Base-by-base conservation (phyloP, 257 asterid genomes). In the Galeopsis tetrahit region DNA sequence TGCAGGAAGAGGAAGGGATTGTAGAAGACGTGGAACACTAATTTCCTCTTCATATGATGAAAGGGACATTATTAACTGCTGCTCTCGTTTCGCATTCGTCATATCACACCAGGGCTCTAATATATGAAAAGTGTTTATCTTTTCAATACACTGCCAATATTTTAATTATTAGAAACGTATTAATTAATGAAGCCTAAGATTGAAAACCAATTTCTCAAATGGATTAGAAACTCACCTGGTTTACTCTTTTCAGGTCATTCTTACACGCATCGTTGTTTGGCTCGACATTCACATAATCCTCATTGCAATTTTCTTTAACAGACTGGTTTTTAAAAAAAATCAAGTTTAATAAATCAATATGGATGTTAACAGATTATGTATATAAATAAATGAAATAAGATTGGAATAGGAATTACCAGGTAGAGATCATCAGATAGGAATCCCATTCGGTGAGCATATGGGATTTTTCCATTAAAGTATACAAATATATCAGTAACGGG, bases 401-500 rank as follows among this genome's bases (percentile, higher is more conserved):
- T 2, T 8, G 53, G n/a, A 11, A 2, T 8, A 46, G n/a, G 53
- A 46, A 46, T 46, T 46, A 11, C 53, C 53, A 3, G 14, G 53
- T 46, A 46, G 5, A 46, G 53, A 10, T 46, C 53, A 46, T 46
- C 53, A 10, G 53, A 46, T 10, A 46, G 4, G 5, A 46, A 4
- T 46, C 28, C 28, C 28, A 21, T 1, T 21, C 28, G 28, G 28
- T 21, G 28, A 21, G 28, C 28, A 21, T 21, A 13, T n/a, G 14
- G 4, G 3, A 46, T 13, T 46, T 13, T 8, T 46, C 48, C 52
- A 46, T 46, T 7, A 11, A 46, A 38, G 4, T 65, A 31, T 11
- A 21, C 40, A 34, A 0, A 0, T 6, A 67, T 0, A 39, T 75
- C 74, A 6, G 81, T 71, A 3, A 34, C 1, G 9, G 81, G 81